Evolutionary conservation across 768 basidiomycete species (phyloP), one percentile per base, ranked within the genome.

Genomic region (Mycena galopus): DNA sequence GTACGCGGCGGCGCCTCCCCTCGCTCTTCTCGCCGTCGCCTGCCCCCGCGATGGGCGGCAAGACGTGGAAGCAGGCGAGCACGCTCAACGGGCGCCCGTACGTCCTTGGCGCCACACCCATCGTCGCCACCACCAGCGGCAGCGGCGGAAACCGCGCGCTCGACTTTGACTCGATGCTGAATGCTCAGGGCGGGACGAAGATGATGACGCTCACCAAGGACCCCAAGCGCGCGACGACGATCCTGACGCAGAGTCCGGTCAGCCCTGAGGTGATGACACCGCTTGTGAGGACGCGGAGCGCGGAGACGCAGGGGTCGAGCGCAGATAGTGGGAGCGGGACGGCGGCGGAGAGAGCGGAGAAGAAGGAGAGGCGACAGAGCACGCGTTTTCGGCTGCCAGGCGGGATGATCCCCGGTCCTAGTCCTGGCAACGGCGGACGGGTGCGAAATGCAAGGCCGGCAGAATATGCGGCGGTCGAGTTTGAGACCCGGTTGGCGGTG

Each of bases 381-480:
- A 57, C 72, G 44, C 88, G 89, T 75, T 92, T 94, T 83, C 89
- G 91, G 47, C 81, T 93, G 62, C 86, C 88, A 69, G 83, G 79
- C 74, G 82, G 81, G 77, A 82, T 74, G 65, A 66, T 86, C 69
- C 88, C 89, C 37, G 86, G 88, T 66, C 85, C 88, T 72, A 91
- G 88, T 78, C 89, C 91, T 50, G 86, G 86, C 67, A 32, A 21
- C 66, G 80, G 78, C 8, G 56, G 27, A 62, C 81, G 84, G 72
- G 86, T 70, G 65, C 82, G 12, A 87, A 75, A 87, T 88, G 44
- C 90, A 77, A 79, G 85, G 17, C 93, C 94, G 35, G 88, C 93
- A n/a, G 92, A 94, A 81, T 93, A 93, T 79, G 91, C 93, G 64
- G 89, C 88, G 39, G 89, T 96, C 59, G 94, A 96, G 65, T 96